A percentile compares a stretch with the other conserved stretches of the same genome.
phyloP scores from a whole-genome alignment of 192 early-diverging fungal genomes.

The Chytriomyces sp. region DNA sequence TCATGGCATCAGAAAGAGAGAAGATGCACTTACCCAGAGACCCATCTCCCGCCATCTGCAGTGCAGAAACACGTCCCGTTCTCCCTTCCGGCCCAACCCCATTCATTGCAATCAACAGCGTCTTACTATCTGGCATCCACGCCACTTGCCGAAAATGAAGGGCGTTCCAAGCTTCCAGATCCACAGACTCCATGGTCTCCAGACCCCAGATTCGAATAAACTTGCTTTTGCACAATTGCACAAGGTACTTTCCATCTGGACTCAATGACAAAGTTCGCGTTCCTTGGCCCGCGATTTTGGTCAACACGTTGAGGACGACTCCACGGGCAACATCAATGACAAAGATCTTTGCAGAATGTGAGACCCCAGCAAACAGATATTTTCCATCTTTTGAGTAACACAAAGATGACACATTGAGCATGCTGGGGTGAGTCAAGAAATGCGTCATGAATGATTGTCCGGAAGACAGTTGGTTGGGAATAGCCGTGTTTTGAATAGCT shows the following conservation, averaged over 20 bases:
- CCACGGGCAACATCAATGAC: slow-evolving; percentile 12
- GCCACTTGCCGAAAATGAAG: slow-evolving; percentile 16
- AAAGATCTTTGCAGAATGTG: neutral
- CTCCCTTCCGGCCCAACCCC: neutral
- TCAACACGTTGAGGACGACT: neutral
- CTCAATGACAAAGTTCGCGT: neutral
- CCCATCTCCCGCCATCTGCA: slow-evolving; percentile 13
- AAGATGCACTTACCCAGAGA: neutral
- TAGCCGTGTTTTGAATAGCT: neutral
- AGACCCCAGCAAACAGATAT: neutral
- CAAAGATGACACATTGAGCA: slow-evolving; percentile 10
- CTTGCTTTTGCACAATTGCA: slow-evolving; percentile 21
- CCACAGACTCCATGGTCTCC: slow-evolving; percentile 18
- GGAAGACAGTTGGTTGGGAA: neutral
- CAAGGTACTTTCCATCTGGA: slow-evolving; percentile 13
- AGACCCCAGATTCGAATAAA: slow-evolving; percentile 15
- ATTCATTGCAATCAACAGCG: slow-evolving; percentile 21
- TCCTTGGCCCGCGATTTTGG: slow-evolving; percentile 3
- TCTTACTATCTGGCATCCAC: slow-evolving; percentile 24
- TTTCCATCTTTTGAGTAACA: neutral
- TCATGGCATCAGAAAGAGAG: neutral
- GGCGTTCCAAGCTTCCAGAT: neutral
- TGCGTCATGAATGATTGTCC: slow-evolving; percentile 20
- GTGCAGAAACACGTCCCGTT: slow-evolving; percentile 14
- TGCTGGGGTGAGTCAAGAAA: neutral